Conservation (phyloP, 176 grass and related monocot species). For the Rhynchospora tenuis region DNA sequence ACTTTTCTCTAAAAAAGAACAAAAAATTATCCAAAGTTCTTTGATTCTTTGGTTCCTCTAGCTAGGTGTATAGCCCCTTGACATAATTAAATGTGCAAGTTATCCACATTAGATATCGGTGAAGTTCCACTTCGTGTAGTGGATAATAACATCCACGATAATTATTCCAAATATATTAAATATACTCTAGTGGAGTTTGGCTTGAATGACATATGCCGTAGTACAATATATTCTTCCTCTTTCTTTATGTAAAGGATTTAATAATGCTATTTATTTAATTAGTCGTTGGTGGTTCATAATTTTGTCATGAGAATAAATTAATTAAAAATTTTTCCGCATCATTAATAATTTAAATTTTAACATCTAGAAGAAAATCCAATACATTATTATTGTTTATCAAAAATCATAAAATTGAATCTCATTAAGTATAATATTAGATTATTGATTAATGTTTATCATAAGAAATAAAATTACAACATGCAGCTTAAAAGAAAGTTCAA, state of each 20-base stretch:
- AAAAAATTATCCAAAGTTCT: background rate
- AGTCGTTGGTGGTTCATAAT: background rate
- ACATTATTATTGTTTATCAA: background rate
- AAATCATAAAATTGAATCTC: background rate
- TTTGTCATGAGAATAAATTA: background rate
- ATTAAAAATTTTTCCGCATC: background rate
- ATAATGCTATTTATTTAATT: background rate
- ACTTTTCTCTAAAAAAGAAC: background rate
- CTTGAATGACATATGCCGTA: conserved; percentile 10
- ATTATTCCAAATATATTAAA: conserved; percentile 11
- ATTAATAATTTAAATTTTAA: background rate
- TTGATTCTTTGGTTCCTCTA: conserved; percentile 14
- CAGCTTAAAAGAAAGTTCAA: no score
- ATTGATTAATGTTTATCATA: no score
- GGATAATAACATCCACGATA: conserved; percentile 15
- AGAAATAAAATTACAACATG: no score
- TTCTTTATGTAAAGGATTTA: background rate
- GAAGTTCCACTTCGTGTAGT: conserved; percentile 1
- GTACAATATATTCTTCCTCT: background rate
- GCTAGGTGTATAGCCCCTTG: background rate
- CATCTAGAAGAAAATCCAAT: no score
- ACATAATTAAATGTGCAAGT: conserved; percentile 3
- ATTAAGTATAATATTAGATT: no score
- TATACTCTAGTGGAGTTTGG: conserved; percentile 8
- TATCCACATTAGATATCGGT: conserved; percentile 18